These are phyloP conservation scores for Rosa multiflora DNA, from an alignment of 306 rosid species.

Conservation along the genomic window DNA sequence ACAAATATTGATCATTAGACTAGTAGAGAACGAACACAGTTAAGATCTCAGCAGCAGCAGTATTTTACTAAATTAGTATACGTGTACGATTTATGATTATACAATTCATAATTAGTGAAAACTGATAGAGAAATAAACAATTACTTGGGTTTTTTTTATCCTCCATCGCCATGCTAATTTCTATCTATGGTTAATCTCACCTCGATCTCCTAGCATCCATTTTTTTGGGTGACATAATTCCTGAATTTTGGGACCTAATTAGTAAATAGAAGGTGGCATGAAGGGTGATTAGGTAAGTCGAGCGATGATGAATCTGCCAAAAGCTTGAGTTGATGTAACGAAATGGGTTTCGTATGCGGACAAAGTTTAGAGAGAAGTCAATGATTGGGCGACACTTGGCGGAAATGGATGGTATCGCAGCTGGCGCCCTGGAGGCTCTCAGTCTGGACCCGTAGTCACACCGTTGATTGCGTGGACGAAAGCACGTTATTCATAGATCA, in stretches of 20 bases:
- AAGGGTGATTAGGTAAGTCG: slow-evolving; percentile 39
- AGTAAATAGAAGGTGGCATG: background rate
- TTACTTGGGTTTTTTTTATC: too few species aligned
- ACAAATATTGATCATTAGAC: background rate
- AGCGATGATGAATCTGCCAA: slow-evolving; percentile 27
- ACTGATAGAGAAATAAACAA: too few species aligned
- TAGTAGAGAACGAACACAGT: too few species aligned
- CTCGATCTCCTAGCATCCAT: background rate
- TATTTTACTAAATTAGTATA: too few species aligned
- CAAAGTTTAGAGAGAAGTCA: slow-evolving; percentile 32
- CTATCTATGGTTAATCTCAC: background rate
- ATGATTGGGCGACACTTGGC: slow-evolving; percentile 51
- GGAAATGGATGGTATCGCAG: slow-evolving; percentile 12
- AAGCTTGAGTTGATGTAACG: slow-evolving; percentile 54
- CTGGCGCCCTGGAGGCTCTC: slow-evolving; percentile 17
- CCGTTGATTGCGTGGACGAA: slow-evolving; percentile 44
- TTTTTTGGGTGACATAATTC: background rate
- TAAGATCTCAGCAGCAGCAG: too few species aligned
- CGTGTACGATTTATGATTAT: too few species aligned
- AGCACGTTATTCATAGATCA: slow-evolving; percentile 18
- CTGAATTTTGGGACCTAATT: background rate
- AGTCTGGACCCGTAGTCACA: slow-evolving; percentile 30
- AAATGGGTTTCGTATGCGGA: slow-evolving; percentile 31
- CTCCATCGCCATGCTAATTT: too few species aligned
- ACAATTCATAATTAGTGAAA: too few species aligned